A percentile compares a stretch with the other conserved stretches of the same genome.
Evolutionary conservation across 345 rosid genomes (phyloP).

Genomic region (Citrus inodora): DNA sequence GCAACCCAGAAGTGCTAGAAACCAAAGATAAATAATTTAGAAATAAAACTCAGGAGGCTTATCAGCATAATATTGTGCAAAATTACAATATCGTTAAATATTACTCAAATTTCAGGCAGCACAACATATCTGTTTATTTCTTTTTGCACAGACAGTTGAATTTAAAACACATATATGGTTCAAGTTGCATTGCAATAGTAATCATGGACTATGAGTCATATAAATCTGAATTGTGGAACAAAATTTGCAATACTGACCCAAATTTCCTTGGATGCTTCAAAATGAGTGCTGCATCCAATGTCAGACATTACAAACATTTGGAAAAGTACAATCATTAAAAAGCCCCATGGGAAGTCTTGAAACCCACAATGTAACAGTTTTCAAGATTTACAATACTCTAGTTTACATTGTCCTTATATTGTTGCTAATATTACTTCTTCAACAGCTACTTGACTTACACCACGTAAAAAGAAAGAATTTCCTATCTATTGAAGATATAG

Average conservation of each 20-base stretch:
- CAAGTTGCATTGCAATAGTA: background rate
- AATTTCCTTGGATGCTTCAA: background rate
- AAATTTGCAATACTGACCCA: background rate
- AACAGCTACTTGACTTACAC: background rate
- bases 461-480: background rate
- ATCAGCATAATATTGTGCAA: background rate
- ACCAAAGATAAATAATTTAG: conserved; percentile 23
- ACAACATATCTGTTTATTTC: background rate
- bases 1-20: conserved; percentile 94
- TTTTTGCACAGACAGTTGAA: background rate
- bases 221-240: background rate
- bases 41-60: conserved; percentile 7
- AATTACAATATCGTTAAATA: background rate
- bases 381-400: background rate
- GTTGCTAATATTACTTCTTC: background rate
- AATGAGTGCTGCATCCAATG: background rate
- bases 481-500: background rate
- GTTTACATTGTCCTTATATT: background rate
- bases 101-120: background rate
- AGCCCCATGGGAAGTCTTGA: background rate
- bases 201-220: background rate
- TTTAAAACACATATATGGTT: background rate
- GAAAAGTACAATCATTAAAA: background rate
- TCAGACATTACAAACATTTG: background rate
- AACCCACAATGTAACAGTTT: background rate